Base-by-base conservation (phyloP, 441 rosid species). In the Populus hybrid region DNA sequence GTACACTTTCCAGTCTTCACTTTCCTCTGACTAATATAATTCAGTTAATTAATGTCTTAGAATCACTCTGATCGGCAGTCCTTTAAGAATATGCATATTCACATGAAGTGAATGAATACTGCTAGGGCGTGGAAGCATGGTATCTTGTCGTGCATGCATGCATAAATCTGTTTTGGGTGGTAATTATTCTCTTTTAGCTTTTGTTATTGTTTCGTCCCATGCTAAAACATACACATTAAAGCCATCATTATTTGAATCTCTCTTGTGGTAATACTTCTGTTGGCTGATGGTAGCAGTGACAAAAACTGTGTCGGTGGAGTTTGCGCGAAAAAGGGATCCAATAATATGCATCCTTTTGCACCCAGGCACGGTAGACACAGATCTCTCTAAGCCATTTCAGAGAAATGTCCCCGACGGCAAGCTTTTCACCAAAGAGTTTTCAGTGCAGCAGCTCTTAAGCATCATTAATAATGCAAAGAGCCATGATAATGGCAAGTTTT, bases 361-460 rank as follows among this genome's bases (percentile, higher is more conserved):
- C 83, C 99, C 99, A 35, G 99, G 98, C 59, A 95, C 98, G 1
- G 99, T 95, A 70, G 98, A 95, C 83, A 93, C 99, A 18, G 98
- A 95, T 83, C 94, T 95, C 16, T 95, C 99, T 1, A 87, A 82
- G 79, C 96, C 98, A 6, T 93, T 92, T 73, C 97, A 93, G 82
- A 89, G 88, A 70, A 90, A 95, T 83, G 94, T 93, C 73, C 93
- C 96, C 6, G 82, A 87, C 50, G 94, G 89, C 80, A 92, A 92
- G 88, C 96, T 93, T 70, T 95, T 95, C 81, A 85, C 95, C 24
- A 91, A 84, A 82, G 96, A 91, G 84, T 93, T 87, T 81, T 92
- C 98, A 1, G 96, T 89, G 81, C 86, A 86, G 86, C 92, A 88
- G 81, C 92, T 93, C 54, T 79, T 92, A 79, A 79, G 80, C 81